phyloP scores from a whole-genome alignment of 805 yeast species.

The Monosporozyma servazzii region DNA sequence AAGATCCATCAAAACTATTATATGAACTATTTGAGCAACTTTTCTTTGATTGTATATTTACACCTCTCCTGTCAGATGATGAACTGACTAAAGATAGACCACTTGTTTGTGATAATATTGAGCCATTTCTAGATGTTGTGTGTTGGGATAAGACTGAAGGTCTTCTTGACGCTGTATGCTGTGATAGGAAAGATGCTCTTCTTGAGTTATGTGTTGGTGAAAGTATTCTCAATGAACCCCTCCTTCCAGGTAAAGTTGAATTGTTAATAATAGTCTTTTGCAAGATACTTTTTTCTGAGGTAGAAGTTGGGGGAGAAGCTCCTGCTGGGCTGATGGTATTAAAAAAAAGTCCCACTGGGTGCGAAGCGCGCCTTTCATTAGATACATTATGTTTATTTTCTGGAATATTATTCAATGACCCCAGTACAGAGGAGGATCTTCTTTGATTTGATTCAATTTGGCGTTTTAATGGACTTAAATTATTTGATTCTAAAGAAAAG shows the following conservation, averaged over 20 bases:
- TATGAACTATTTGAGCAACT: neutral
- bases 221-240: conserved; percentile 6
- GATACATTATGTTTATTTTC: neutral
- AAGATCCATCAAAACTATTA: neutral
- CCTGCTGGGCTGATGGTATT: neutral
- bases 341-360: neutral
- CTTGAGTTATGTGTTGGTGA: conserved; percentile 25
- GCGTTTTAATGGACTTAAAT: neutral
- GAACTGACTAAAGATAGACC: conserved; percentile 27
- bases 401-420: neutral
- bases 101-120: conserved; percentile 6
- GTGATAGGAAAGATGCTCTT: conserved; percentile 33
- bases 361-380: conserved; percentile 4
- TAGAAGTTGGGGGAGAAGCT: neutral
- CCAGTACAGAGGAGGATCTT: neutral
- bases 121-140: neutral
- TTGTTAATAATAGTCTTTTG: neutral
- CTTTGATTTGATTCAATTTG: neutral
- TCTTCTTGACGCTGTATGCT: conserved; percentile 4
- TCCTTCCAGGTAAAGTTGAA: conserved; percentile 3
- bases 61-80: conserved; percentile 25
- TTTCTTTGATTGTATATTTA: neutral
- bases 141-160: conserved; percentile 30
- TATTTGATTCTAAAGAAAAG: neutral
- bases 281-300: neutral